Percentiles rank a stretch among this genome's conserved stretches.
These are phyloP conservation scores for Olyra latifolia DNA, from an alignment of 176 grass and related monocot species.

Conservation along the genomic window DNA sequence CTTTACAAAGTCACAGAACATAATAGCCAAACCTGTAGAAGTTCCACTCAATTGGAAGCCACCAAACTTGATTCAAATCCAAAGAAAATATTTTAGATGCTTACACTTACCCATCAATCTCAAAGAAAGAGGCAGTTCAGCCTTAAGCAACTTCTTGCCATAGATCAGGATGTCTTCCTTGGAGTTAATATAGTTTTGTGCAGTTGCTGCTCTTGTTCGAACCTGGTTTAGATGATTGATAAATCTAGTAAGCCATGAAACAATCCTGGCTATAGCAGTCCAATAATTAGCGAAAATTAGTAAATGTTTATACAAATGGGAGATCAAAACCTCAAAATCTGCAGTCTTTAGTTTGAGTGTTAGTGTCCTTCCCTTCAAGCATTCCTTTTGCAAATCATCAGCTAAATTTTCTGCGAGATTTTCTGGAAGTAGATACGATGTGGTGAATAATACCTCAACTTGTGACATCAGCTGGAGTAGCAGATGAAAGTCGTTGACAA, in stretches of 20 bases:
- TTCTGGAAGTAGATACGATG: constrained; percentile 46
- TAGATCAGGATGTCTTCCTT: constrained; percentile 81
- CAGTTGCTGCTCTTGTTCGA: constrained; percentile 68
- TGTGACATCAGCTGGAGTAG: background rate
- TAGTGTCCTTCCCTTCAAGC: constrained; percentile 67
- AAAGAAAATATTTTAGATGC: background rate
- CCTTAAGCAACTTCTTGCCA: constrained; percentile 80
- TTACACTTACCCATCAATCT: constrained; percentile 86
- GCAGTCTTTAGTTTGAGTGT: constrained; percentile 95
- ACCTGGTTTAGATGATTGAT: constrained; percentile 55
- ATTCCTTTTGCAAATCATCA: constrained; percentile 80
- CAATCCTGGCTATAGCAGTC: background rate
- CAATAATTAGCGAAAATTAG: constrained; percentile 22
- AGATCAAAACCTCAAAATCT: constrained; percentile 74
- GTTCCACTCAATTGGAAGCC: background rate
- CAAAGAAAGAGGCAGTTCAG: constrained; percentile 88
- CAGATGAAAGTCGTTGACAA: background rate
- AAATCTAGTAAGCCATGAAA: constrained; percentile 27
- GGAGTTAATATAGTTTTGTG: constrained; percentile 73
- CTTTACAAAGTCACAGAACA: background rate
- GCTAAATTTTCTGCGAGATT: constrained; percentile 78
- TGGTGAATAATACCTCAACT: background rate
- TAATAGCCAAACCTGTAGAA: background rate
- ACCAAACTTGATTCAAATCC: background rate
- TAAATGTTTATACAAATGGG: constrained; percentile 5